phyloP scores from a whole-genome alignment of 2,329 filamentous ascomycete species.

The Metarhizium rileyi region DNA sequence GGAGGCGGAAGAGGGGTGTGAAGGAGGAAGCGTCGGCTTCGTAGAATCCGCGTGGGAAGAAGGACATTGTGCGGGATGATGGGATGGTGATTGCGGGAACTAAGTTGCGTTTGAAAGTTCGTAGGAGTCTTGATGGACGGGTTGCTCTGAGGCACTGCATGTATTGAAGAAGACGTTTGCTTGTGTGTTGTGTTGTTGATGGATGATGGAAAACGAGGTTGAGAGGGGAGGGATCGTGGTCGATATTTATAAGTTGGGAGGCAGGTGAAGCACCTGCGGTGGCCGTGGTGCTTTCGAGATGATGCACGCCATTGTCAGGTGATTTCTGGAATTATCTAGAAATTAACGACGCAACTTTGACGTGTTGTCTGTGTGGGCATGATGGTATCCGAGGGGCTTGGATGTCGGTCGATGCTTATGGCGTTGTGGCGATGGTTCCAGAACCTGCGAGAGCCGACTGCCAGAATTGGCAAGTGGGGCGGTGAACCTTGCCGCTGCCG shows the following conservation, averaged over 20 bases:
- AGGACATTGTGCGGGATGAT: slow-evolving; percentile 41
- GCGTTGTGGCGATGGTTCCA: neutral
- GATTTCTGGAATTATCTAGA: neutral
- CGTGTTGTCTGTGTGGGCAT: neutral
- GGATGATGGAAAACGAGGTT: too few species aligned
- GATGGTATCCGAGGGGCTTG: neutral
- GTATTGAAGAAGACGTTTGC: neutral
- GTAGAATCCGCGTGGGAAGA: slow-evolving; percentile 47
- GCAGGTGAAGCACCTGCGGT: neutral
- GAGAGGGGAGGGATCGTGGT: neutral
- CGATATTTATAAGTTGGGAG: neutral
- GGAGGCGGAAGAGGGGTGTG: slow-evolving; percentile 46
- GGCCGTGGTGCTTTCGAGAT: neutral
- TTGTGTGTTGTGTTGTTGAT: neutral
- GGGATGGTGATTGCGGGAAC: slow-evolving; percentile 12
- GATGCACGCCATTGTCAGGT: neutral
- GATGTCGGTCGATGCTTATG: neutral
- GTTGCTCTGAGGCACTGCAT: slow-evolving; percentile 16
- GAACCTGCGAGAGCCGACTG: neutral
- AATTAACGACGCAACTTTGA: neutral
- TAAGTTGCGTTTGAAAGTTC: slow-evolving; percentile 15
- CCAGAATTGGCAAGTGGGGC: neutral
- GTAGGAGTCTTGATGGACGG: slow-evolving; percentile 16
- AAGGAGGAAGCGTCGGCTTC: slow-evolving; percentile 36
- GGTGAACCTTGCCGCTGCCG: too few species aligned